Evolutionary conservation across 768 basidiomycete species (phyloP).

Genomic region (Brasilioporus rufonigricans): DNA sequence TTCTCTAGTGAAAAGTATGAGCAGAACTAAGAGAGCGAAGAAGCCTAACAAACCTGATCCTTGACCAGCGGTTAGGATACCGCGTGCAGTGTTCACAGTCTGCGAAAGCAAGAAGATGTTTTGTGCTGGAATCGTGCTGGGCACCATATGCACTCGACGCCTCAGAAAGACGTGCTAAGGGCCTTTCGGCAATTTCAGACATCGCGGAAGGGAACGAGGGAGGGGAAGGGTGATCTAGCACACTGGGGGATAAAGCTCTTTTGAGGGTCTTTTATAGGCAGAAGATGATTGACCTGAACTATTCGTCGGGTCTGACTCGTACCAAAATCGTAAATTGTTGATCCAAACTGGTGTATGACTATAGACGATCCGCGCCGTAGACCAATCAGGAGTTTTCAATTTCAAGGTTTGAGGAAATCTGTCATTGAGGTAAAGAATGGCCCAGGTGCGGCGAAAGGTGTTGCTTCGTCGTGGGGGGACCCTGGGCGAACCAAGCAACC

Average conservation of each 20-base stretch:
- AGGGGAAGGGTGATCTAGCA: neutral
- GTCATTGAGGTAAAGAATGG: neutral
- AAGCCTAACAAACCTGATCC: constrained; percentile 41
- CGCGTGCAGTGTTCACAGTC: constrained; percentile 35
- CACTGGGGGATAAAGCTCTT: neutral
- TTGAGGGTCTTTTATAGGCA: constrained; percentile 23
- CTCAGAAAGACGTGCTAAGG: constrained; percentile 19
- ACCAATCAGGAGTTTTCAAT: constrained; percentile 9
- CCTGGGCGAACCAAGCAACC: neutral
- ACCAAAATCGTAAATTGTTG: constrained; percentile 6
- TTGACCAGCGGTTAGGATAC: constrained; percentile 55
- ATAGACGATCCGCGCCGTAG: neutral
- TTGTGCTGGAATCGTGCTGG: constrained; percentile 3
- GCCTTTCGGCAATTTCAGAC: constrained; percentile 20
- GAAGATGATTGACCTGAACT: neutral
- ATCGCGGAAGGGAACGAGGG: constrained; percentile 15
- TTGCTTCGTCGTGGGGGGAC: neutral
- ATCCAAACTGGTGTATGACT: neutral
- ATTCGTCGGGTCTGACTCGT: neutral
- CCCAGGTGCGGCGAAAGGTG: neutral
- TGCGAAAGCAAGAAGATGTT: constrained; percentile 15
- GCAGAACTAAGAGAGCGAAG: neutral
- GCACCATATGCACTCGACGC: constrained; percentile 14
- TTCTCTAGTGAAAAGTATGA: constrained; percentile 32
- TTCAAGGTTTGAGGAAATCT: neutral